phyloP scores from a whole-genome alignment of 768 basidiomycete species.

The Imleria badia region DNA sequence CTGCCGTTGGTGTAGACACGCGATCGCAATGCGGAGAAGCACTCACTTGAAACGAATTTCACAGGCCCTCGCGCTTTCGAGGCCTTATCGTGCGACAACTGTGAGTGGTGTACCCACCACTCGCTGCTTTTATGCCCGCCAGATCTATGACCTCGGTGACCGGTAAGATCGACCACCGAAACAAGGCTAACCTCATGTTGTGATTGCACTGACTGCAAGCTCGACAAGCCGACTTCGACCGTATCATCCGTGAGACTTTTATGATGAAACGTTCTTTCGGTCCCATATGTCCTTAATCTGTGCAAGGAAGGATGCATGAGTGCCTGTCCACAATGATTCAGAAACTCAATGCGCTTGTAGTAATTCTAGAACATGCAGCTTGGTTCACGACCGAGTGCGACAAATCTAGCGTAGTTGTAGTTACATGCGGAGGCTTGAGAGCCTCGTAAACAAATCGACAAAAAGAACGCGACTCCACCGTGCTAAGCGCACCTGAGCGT shows the following conservation, averaged over 20 bases:
- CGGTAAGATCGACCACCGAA: not conserved
- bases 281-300: no score
- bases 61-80: not conserved
- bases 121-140: not conserved
- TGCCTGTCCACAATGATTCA: no score
- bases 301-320: no score
- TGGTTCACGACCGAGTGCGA: not conserved
- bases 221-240: no score
- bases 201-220: no score
- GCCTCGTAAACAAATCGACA: conserved; percentile 22
- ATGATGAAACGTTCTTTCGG: no score
- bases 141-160: not conserved
- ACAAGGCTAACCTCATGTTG: no score
- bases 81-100: not conserved
- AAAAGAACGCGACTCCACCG: not conserved
- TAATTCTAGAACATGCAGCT: not conserved
- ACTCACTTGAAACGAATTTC: not conserved
- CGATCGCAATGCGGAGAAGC: conserved; percentile 2
- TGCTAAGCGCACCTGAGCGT: conserved; percentile 6
- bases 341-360: not conserved
- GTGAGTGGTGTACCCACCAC: not conserved
- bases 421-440: not conserved
- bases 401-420: not conserved
- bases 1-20: not conserved
- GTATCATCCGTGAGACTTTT: no score